phyloP scores from a whole-genome alignment of 352 stramenopile genomes.

The Phytophthora niederhauseri region DNA sequence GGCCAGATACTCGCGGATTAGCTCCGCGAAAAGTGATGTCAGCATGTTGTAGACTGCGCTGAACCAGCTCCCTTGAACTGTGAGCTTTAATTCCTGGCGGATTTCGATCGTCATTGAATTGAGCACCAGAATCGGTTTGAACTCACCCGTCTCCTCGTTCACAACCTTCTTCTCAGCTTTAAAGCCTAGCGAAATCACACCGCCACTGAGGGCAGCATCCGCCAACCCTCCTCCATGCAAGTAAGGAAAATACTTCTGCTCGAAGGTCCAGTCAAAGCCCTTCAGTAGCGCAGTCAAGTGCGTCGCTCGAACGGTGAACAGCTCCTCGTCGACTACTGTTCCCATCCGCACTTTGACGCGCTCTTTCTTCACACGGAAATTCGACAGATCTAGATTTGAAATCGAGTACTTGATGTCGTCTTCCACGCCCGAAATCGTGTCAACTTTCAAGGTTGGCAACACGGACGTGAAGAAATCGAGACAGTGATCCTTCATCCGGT shows the following conservation, averaged over 20 bases:
- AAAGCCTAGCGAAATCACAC: conserved; percentile 81
- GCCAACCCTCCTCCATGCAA: conserved; percentile 78
- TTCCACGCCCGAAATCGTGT: conserved; percentile 80
- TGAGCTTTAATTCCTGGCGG: conserved; percentile 82
- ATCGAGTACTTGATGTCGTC: conserved; percentile 82
- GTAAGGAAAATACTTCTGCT: conserved; percentile 88
- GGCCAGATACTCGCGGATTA: conserved; percentile 85
- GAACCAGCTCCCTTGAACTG: conserved; percentile 87
- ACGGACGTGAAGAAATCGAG: conserved; percentile 90
- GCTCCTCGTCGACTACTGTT: conserved; percentile 75
- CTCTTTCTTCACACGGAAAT: conserved; percentile 87
- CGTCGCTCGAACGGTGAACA: conserved; percentile 80
- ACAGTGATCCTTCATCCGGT: conserved; percentile 84
- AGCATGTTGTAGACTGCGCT: conserved; percentile 87
- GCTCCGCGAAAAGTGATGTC: conserved; percentile 69
- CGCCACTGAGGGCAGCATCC: conserved; percentile 71
- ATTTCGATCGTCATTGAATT: conserved; percentile 89
- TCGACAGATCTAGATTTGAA: conserved; percentile 79
- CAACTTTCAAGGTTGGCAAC: conserved; percentile 81
- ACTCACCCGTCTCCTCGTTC: conserved; percentile 64
- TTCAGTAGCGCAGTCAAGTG: conserved; percentile 83
- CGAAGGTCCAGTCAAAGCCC: conserved; percentile 87
- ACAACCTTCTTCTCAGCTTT: conserved; percentile 78
- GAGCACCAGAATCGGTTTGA: conserved; percentile 73
- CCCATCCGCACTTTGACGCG: conserved; percentile 87